phyloP scores from a whole-genome alignment of 768 basidiomycete species.

The Suillus hirtellus region DNA sequence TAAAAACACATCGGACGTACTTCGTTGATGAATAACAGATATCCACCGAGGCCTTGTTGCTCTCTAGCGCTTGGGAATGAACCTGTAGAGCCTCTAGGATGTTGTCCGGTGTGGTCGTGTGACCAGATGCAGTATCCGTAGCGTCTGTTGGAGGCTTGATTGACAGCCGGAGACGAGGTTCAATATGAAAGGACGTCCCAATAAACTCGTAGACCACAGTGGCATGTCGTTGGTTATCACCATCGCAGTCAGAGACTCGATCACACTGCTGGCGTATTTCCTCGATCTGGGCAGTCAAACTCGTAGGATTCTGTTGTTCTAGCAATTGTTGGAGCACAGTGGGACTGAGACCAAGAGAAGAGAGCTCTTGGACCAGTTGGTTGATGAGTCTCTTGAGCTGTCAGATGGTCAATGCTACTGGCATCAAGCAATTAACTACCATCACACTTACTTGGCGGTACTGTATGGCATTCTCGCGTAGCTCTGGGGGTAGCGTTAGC shows the following conservation, averaged over 20 bases:
- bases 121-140: constrained; percentile 1
- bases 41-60: neutral
- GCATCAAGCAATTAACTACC: too few relatives aligned
- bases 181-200: constrained; percentile 45
- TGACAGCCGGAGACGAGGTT: constrained; percentile 59
- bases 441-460: constrained; percentile 68
- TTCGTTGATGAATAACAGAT: neutral
- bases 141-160: constrained; percentile 26
- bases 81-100: constrained; percentile 15
- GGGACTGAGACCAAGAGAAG: constrained; percentile 62
- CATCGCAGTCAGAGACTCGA: neutral
- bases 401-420: neutral
- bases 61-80: constrained; percentile 2
- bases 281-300: constrained; percentile 3
- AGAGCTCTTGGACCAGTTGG: constrained; percentile 75
- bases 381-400: constrained; percentile 93
- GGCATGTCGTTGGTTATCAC: constrained; percentile 11
- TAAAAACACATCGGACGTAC: neutral
- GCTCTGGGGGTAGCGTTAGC: constrained; percentile 69
- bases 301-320: constrained; percentile 19
- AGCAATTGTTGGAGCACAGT: constrained; percentile 47
- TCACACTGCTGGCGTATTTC: constrained; percentile 9
- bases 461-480: constrained; percentile 77
- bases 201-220: constrained; percentile 59
- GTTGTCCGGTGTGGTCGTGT: constrained; percentile 14